Evolutionary conservation across 2,329 filamentous ascomycete species (phyloP), one percentile per base, ranked within the genome.

Genomic region (Neocucurbitaria cava): DNA sequence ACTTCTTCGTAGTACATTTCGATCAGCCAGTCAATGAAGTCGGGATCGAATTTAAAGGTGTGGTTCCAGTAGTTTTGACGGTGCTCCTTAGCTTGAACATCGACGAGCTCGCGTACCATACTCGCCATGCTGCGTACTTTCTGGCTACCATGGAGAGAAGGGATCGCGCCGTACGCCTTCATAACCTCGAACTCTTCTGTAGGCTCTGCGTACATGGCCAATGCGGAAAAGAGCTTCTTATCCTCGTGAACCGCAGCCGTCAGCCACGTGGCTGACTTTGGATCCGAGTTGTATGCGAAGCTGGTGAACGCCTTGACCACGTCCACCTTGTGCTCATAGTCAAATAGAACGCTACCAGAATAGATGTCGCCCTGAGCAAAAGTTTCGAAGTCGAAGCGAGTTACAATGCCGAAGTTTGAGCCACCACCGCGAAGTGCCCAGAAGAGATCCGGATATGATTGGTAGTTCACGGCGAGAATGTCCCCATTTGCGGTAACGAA

Each of bases 381-480:
- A 2, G 59, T 56, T 46, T 63, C 49, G 18, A 56, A 42, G 40
- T 60, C 57, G 47, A 69, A 65, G 23, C 43, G 58, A 8, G 67
- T 70, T n/a, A 71, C 64, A 18, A 71, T 52, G 20, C 68, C 78
- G 36, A 62, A 69, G 20, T 66, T 69, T 2, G 69, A 73, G 18
- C 61, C 62, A 8, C 67, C 65, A 20, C 74, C 73, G 23, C 73
- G 68, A 20, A 76, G 61, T 1, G 71, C 72, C 51, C 59, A 66
- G 61, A 70, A 77, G 10, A 77, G 71, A 35, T 80, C 77, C 2
- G 52, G 51, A 41, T 79, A 75, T 31, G 71, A 62, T 3, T 46
- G 41, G 7, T 51, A 40, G 33, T 66, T 67, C 23, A 70, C 73
- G 15, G 68, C 61, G 17, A 58, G 41, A 21, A 61, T 51, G 1